These are phyloP conservation scores for Termitomyces sp. DNA, from an alignment of 1,284 basidiomycete species.

Conservation along the genomic window DNA sequence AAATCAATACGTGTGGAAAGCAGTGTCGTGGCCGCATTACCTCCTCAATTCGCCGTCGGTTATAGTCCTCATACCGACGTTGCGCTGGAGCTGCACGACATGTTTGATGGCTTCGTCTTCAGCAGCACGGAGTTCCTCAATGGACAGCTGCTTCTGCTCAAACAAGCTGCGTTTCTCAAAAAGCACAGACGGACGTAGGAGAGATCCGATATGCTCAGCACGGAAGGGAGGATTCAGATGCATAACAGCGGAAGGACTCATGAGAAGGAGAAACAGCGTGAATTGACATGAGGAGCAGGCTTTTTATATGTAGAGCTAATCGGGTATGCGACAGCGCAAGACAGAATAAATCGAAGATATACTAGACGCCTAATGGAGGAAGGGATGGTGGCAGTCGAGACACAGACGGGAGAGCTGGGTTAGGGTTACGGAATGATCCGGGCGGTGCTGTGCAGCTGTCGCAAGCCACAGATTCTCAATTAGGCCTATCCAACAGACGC, in stretches of 20 bases:
- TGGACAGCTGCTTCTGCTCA: constrained; percentile 35
- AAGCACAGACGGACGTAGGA: constrained; percentile 50
- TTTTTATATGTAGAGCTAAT: constrained; percentile 10
- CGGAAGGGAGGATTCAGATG: constrained; percentile 40
- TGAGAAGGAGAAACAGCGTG: constrained; percentile 9
- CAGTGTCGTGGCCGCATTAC: constrained; percentile 17
- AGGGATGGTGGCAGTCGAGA: constrained; percentile 7
- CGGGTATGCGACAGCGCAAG: too few species aligned
- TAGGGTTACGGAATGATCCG: constrained; percentile 32
- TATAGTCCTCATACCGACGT: constrained; percentile 46
- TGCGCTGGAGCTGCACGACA: constrained; percentile 46
- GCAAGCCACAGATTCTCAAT: constrained; percentile 31
- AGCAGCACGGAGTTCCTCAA: constrained; percentile 37
- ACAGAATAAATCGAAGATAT: too few species aligned
- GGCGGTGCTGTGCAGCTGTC: constrained; percentile 29
- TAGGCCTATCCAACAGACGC: constrained; percentile 20
- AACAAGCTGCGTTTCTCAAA: constrained; percentile 40
- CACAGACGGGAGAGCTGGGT: constrained; percentile 14
- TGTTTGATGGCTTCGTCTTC: constrained; percentile 52
- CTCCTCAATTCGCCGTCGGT: constrained; percentile 60
- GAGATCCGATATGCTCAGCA: constrained; percentile 55
- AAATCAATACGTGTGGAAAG: neutral
- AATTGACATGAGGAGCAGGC: constrained; percentile 8
- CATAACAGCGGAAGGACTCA: constrained; percentile 15
- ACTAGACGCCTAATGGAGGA: constrained; percentile 4